Evolutionary conservation across 73 alveolate species (phyloP), one percentile per base, ranked within the genome.

Genomic region (Symbiodinium natans): DNA sequence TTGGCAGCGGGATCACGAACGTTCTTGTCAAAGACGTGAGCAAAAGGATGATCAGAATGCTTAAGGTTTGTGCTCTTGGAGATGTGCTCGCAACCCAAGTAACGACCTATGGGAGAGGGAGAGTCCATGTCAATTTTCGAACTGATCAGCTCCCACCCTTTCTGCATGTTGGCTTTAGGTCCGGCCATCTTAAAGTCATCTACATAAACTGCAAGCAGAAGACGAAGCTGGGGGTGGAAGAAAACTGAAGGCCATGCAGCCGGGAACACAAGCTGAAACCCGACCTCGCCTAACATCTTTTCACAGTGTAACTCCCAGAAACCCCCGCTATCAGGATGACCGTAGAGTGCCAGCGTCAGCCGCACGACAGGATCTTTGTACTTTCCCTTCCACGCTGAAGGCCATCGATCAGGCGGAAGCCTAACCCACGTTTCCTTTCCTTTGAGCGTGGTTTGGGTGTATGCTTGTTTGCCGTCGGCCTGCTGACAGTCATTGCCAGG

Each of bases 1-100:
- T 82, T 82, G 40, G 92, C 92, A 71, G 92, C 92, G 17, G 92
- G 92, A 82, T 82, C 92, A 1, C 73, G 92, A 42, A 82, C 38
- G 17, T 40, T 27, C 71, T 82, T 82, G 92, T 82, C 92, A 29
- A 82, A 82, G 27, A 82, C 38, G 41, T 82, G 73, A 23, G 92
- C 92, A 41, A 82, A 82, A 3, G 73, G 92, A 27, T 82, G 92
- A 9, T 9, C 92, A 2, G 1, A 2, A 17, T 11, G 33, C 27
- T 19, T 17, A 13, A 82, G 73, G 23, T 15, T 11, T 2, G 41
- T 41, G 25, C 40, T 25, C 29, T 19, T 40, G 27, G 2, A 7
- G 38, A 10, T 19, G 41, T 82, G 92, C 5, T 82, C 92, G n/a
- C 92, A 82, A 8, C 92, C 92, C 3, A 82, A 38, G 73, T 82